Conservation (phyloP, 306 rosid species). For the Rosa rugosa region DNA sequence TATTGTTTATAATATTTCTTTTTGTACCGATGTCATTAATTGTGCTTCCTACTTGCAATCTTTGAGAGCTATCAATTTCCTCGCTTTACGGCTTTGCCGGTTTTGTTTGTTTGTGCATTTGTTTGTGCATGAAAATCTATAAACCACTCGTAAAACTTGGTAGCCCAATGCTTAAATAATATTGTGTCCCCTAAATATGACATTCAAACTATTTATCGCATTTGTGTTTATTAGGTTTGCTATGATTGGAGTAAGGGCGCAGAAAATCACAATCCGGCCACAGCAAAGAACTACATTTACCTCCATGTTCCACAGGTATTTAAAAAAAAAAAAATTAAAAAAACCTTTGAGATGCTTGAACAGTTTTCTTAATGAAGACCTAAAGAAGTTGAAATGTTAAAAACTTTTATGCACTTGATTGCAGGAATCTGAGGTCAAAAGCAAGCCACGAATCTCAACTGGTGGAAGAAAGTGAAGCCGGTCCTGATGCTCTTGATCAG, state of each 20-base stretch:
- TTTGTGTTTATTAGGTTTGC: slow-evolving; percentile 51
- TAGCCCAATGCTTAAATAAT: background rate
- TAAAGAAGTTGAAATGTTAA: background rate
- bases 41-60: too few species aligned
- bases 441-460: slow-evolving; percentile 31
- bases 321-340: too few species aligned
- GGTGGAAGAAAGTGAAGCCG: slow-evolving; percentile 33
- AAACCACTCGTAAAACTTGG: background rate
- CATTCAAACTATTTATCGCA: background rate
- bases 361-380: background rate
- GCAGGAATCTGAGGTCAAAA: slow-evolving; percentile 40
- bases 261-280: too few species aligned
- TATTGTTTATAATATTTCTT: too few species aligned
- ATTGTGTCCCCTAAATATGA: background rate
- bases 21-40: too few species aligned
- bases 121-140: background rate
- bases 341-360: too few species aligned
- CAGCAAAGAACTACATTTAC: too few species aligned
- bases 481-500: background rate
- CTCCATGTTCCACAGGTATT: too few species aligned
- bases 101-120: background rate
- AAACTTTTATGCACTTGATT: background rate
- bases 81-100: background rate
- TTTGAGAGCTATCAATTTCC: too few species aligned
- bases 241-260: slow-evolving; percentile 94